These are phyloP conservation scores for Paraleonurus japonicus DNA, from an alignment of 257 asterid species.

Conservation along the genomic window DNA sequence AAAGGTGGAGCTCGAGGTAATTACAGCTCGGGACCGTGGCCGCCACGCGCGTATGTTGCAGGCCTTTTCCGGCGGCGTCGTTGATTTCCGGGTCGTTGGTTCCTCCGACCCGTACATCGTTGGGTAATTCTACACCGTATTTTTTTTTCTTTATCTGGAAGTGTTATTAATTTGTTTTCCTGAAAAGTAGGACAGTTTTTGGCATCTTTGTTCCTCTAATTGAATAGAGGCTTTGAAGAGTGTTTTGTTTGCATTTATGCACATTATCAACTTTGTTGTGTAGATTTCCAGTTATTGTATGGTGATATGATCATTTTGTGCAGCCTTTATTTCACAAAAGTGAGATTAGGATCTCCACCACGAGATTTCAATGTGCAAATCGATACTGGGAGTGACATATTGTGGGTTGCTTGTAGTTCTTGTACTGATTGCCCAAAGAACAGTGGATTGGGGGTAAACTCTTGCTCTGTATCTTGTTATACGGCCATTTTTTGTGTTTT, in stretches of 20 bases:
- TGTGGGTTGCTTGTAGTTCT: constrained; percentile 85
- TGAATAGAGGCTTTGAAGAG: neutral
- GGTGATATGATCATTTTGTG: constrained; percentile 14
- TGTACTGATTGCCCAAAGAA: constrained; percentile 75
- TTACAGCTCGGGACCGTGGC: constrained; percentile 71
- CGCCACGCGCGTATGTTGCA: constrained; percentile 79
- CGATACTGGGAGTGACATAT: constrained; percentile 88
- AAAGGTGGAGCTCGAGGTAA: constrained; percentile 50
- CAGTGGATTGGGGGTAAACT: constrained; percentile 84
- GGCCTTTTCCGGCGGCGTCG: constrained; percentile 67
- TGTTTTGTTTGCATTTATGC: neutral
- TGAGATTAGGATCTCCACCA: constrained; percentile 89
- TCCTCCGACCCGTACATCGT: constrained; percentile 74
- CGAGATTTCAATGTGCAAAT: constrained; percentile 85
- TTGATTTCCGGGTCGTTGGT: constrained; percentile 68
- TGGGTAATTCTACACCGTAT: constrained; percentile 47
- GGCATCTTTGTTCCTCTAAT: neutral
- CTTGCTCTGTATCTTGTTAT: constrained; percentile 17
- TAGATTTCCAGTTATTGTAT: neutral
- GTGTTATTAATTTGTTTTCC: neutral
- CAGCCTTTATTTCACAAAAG: constrained; percentile 88
- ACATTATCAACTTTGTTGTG: neutral
- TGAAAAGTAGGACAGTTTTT: neutral
- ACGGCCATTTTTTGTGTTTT: neutral
- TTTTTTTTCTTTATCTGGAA: neutral